Conservation (phyloP, 1,284 basidiomycete genomes). For the Trametes pubescens region DNA sequence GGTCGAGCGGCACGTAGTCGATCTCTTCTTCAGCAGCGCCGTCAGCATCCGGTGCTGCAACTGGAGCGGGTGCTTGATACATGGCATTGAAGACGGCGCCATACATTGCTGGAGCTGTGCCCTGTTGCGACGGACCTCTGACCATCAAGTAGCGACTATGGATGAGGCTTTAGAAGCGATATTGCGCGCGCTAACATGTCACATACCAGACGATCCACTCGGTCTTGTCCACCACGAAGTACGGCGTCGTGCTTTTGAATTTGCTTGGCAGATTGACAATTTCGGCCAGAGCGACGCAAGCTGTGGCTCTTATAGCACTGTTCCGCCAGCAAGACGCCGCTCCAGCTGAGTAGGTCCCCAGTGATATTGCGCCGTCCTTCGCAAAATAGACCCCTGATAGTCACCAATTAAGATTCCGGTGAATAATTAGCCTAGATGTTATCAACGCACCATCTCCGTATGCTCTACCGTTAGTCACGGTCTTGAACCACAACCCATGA, state of each 20-base stretch:
- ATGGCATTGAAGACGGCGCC: no score
- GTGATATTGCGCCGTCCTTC: conserved; percentile 59
- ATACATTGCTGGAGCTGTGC: no score
- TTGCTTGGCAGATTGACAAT: conserved; percentile 61
- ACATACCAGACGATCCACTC: conserved; percentile 71
- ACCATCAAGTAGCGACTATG: conserved; percentile 69
- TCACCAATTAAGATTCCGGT: not conserved
- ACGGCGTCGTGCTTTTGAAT: conserved; percentile 58
- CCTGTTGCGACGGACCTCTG: not conserved
- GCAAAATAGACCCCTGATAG: conserved; percentile 67
- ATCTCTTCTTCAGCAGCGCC: conserved; percentile 26
- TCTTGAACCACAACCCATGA: conserved; percentile 68
- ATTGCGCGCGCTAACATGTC: not conserved
- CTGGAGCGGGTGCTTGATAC: not conserved
- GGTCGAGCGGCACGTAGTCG: conserved; percentile 56
- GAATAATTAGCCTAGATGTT: no score
- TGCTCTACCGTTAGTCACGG: conserved; percentile 58
- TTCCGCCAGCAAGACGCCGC: conserved; percentile 54
- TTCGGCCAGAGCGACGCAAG: conserved; percentile 66
- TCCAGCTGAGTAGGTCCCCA: conserved; percentile 50
- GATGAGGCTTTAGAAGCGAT: not conserved
- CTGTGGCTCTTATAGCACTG: conserved; percentile 51
- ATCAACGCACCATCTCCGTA: conserved; percentile 60
- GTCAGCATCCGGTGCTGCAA: not conserved
- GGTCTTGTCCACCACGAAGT: conserved; percentile 64